Evolutionary conservation across 495 filamentous ascomycete species (phyloP), one percentile per base, ranked within the genome.

Genomic region (Haplographium delicatum): DNA sequence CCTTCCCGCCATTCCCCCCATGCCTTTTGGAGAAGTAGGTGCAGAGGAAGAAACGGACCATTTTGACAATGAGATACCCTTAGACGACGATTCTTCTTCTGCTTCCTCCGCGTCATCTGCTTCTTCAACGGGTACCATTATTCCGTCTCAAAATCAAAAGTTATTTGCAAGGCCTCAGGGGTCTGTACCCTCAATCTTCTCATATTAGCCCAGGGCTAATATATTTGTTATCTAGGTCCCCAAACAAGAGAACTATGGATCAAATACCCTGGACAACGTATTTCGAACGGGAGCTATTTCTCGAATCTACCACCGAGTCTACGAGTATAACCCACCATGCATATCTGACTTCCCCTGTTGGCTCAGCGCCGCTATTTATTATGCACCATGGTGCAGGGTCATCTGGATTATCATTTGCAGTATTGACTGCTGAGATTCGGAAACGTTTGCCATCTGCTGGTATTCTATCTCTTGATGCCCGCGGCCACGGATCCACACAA

Each of bases 331-430:
- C 74, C 39, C 83, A 89, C 66, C 91, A 97, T 72, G 85, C 81
- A 50, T 99, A 99, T 64, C 68, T 96, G 24, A 95, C 80, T 30
- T 82, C 81, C 0, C 81, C 82, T 5, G 65, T 69, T 38, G 63
- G 65, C 10, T 66, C 73, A 5, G 84, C 82, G 0, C 90, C 91
- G 0, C 75, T 99, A 4, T 91, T 95, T 62, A 83, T 96, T 40
- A 83, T 80, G 65, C 90, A 96, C 57, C 90, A 96, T 66, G 90
- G 90, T 16, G 90, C 88, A 33, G 90, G 90, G 27, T 94, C 90
- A 9, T 91, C 88, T 0, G 90, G 84, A 11, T 75, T 95, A 19
- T 91, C 90, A 3, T 95, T 95, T 65, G 88, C 89, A 20, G 73
- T 88, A 4, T 83, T 95, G 47, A 80, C 84, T 5, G 68, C 78